Conservation (phyloP, 306 rosid genomes). For the Calophaca sinica region DNA sequence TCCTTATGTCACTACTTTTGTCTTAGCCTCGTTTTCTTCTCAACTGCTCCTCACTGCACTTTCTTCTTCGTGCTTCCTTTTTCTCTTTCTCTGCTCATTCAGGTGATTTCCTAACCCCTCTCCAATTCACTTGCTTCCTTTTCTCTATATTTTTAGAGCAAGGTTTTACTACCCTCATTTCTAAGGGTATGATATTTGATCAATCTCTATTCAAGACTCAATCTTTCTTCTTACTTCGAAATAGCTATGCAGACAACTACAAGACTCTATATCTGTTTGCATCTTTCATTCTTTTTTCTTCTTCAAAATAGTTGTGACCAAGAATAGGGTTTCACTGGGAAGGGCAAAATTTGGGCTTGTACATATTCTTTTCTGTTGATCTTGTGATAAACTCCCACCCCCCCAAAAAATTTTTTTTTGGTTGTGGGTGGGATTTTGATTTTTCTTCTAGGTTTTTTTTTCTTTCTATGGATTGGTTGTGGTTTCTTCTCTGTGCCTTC, state of each 20-base stretch:
- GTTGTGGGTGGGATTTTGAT: constrained; percentile 17
- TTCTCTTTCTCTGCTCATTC: constrained; percentile 30
- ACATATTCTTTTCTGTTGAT: constrained; percentile 21
- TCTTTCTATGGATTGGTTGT: constrained; percentile 50
- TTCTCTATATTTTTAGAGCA: background rate
- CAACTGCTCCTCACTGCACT: constrained; percentile 7
- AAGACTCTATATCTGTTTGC: constrained; percentile 7
- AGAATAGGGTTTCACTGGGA: too few species aligned
- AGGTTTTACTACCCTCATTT: constrained; percentile 32
- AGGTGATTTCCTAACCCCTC: constrained; percentile 41
- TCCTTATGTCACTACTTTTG: constrained; percentile 37
- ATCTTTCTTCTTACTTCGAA: constrained; percentile 25
- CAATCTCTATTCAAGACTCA: constrained; percentile 20
- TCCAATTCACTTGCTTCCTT: background rate
- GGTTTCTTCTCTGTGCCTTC: background rate
- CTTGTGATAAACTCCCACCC: constrained; percentile 21
- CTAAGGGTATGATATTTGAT: constrained; percentile 33
- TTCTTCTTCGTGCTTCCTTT: background rate
- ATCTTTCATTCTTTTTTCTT: background rate
- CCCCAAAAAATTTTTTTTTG: too few species aligned
- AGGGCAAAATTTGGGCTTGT: too few species aligned
- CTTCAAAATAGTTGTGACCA: too few species aligned
- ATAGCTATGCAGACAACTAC: background rate
- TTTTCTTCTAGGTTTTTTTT: constrained; percentile 19
- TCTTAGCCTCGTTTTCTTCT: constrained; percentile 8